Conservation (phyloP, 129 eudicot genomes). For the Silybum marianum region DNA sequence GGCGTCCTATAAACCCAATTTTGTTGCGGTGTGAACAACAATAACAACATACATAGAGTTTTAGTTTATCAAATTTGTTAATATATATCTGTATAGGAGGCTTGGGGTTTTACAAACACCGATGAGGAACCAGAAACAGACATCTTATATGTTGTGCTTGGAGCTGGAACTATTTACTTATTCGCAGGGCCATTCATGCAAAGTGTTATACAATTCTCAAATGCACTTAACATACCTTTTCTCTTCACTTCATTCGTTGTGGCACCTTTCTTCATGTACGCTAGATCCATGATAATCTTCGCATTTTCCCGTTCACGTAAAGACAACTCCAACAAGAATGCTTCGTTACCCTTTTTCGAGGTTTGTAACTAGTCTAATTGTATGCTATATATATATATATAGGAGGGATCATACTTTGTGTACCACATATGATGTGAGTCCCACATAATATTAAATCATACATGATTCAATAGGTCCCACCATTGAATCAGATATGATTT, state of each 20-base stretch:
- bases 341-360: slow-evolving; percentile 48
- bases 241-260: slow-evolving; percentile 49
- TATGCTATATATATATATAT: not conserved
- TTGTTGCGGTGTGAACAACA: too few relatives aligned
- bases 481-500: too few relatives aligned
- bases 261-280: slow-evolving; percentile 44
- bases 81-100: not conserved
- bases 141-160: slow-evolving; percentile 8
- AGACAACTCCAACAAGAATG: slow-evolving; percentile 30
- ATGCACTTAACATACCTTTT: slow-evolving; percentile 37
- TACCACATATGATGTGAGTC: too few relatives aligned
- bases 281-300: slow-evolving; percentile 25
- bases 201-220: slow-evolving; percentile 36
- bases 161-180: slow-evolving; percentile 5
- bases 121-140: not conserved
- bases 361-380: slow-evolving; percentile 13
- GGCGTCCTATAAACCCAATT: too few relatives aligned
- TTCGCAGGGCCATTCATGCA: slow-evolving; percentile 44
- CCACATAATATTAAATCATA: too few relatives aligned
- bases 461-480: too few relatives aligned
- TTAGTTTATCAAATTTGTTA: not conserved
- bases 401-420: too few relatives aligned
- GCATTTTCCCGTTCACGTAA: slow-evolving; percentile 35
- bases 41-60: not conserved
- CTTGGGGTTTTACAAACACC: not conserved